Evolutionary conservation across 1,284 basidiomycete genomes (phyloP), one percentile per base, ranked within the genome.

Genomic region (Pseudozyma tsukubaensis): DNA sequence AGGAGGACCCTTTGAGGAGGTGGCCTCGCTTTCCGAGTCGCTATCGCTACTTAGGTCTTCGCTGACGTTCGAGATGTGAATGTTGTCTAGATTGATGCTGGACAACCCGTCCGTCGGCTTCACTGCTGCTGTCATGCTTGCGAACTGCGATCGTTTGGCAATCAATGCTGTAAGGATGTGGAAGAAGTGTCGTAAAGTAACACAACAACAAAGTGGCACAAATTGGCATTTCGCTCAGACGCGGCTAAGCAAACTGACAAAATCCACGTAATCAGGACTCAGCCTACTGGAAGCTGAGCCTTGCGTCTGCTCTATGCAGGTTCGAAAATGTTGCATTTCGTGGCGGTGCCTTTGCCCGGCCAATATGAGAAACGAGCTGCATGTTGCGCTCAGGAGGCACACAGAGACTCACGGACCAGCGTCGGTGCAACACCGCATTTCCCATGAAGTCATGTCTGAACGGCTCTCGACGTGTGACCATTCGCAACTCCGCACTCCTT

Each of bases 1-100:
- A 37, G 60, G 49, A 21, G 53, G 36, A 32, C 59, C 66, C n/a
- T 56, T 62, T 29, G 24, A 29, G 4, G 59, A 39, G 36, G 64
- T 64, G 5, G 60, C 62, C n/a, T 56, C 72, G 34, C 40, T 51
- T 16, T 64, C 65, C n/a, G 57, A 60, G 14, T 68, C 65, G 13
- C 35, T 37, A 13, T 32, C 56, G 9, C 47, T 56, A 34, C 39
- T 44, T 2, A 29, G 6, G 21, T 57, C 63, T n/a, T 51, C 50
- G n/a, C 37, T 45, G 29, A 45, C n/a, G 1, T 42, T 47, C 13
- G 55, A 53, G 13, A 72, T 49, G 5, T 44, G 40, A 29, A 72
- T 72, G n/a, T 55, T 51, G 57, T 67, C 57, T 36, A 72, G 60
- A 18, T 45, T 56, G 53, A 67, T 59, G 36, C 45, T 19, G 3